phyloP scores from a whole-genome alignment of 2,329 filamentous ascomycete genomes.

The Chaetomiaceae sp. region DNA sequence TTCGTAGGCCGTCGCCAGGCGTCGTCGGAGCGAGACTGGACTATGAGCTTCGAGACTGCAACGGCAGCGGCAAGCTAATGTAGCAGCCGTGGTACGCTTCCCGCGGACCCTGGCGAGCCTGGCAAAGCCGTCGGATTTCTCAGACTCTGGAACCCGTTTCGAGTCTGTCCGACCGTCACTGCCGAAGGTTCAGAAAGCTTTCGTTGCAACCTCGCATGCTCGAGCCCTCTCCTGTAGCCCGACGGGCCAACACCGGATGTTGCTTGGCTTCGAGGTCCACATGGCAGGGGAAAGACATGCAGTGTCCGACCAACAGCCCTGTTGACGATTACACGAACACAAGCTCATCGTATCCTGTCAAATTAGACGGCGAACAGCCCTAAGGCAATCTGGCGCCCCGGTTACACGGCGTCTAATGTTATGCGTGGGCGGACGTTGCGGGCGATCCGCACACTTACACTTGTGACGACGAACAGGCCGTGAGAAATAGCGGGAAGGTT shows the following conservation, averaged over 20 bases:
- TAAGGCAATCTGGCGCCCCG: neutral
- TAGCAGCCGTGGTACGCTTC: neutral
- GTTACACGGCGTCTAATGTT: conserved; percentile 14
- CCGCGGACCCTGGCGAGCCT: neutral
- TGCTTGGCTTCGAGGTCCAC: too few relatives aligned
- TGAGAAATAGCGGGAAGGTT: neutral
- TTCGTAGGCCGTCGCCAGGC: too few relatives aligned
- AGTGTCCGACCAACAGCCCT: conserved; percentile 3
- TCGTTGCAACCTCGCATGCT: neutral
- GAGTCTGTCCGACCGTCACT: too few relatives aligned
- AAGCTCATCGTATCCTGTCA: conserved; percentile 19
- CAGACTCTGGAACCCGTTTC: too few relatives aligned
- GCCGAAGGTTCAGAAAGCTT: neutral
- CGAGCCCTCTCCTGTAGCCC: neutral
- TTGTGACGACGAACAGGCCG: too few relatives aligned
- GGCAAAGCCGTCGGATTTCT: too few relatives aligned
- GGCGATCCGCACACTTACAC: conserved; percentile 1
- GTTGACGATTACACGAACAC: neutral
- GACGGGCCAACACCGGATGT: neutral
- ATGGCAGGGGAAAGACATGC: neutral
- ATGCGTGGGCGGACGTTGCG: conserved; percentile 5
- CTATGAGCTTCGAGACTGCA: too few relatives aligned
- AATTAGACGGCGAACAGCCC: conserved; percentile 15
- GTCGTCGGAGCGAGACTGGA: too few relatives aligned
- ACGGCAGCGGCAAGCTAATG: too few relatives aligned